These are phyloP conservation scores for Podospora anserina DNA, from an alignment of 495 filamentous ascomycete genomes.

Conservation along the genomic window DNA sequence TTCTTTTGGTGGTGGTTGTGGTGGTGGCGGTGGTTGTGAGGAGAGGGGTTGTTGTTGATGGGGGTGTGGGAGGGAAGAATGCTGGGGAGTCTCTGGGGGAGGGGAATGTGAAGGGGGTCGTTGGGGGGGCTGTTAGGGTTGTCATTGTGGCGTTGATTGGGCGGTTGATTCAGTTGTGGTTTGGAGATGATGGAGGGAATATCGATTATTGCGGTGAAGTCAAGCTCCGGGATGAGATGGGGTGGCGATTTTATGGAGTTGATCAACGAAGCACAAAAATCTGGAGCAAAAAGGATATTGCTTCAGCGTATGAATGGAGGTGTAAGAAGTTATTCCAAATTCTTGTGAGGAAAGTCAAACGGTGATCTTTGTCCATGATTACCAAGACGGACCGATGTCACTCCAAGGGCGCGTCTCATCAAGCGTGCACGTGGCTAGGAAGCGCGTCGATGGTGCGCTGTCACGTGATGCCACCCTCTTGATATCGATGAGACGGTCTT, in stretches of 20 bases:
- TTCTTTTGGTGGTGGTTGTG: conserved; percentile 9
- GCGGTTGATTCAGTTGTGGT: neutral
- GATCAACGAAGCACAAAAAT: neutral
- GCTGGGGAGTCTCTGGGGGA: neutral
- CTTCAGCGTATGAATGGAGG: neutral
- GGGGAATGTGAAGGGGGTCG: neutral
- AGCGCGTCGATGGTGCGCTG: conserved; percentile 23
- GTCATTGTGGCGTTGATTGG: neutral
- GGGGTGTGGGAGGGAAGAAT: neutral
- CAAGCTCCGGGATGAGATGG: neutral
- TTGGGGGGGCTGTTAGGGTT: neutral
- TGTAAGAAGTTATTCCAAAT: neutral
- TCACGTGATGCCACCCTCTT: conserved; percentile 20
- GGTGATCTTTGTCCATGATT: neutral
- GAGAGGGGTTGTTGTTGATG: conserved; percentile 15
- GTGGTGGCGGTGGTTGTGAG: conserved; percentile 1
- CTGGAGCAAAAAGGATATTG: neutral
- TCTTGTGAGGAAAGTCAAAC: neutral
- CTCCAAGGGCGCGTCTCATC: conserved; percentile 24
- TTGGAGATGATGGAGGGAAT: too few relatives aligned
- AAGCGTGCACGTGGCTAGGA: neutral
- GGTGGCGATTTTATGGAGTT: neutral
- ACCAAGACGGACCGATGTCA: conserved; percentile 17
- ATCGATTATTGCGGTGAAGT: too few relatives aligned
- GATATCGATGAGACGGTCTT: neutral